phyloP scores from a whole-genome alignment of 192 early-diverging fungal genomes.

The Oehlia diaphana region DNA sequence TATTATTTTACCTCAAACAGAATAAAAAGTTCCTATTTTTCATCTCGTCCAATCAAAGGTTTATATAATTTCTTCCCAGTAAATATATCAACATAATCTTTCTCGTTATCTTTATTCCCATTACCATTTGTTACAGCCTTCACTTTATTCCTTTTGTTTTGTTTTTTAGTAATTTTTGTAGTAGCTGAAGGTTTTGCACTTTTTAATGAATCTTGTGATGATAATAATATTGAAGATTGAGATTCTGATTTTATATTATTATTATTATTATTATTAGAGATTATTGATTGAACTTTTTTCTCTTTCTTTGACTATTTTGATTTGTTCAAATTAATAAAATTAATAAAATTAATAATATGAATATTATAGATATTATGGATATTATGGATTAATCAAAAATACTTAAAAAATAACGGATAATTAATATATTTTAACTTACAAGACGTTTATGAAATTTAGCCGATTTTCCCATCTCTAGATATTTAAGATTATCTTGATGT shows the following conservation, averaged over 20 bases:
- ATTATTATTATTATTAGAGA: background rate
- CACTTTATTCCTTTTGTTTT: background rate
- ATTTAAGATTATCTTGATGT: too few species aligned
- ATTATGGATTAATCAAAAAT: background rate
- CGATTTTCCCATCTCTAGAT: background rate
- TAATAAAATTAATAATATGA: too few species aligned
- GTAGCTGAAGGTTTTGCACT: background rate
- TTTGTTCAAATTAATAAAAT: too few species aligned
- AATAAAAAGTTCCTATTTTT: too few species aligned
- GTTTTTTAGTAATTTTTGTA: background rate
- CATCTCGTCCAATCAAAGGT: background rate
- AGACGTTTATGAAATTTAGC: background rate
- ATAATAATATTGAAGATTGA: too few species aligned
- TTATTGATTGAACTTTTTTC: background rate
- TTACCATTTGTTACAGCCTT: background rate
- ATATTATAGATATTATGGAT: too few species aligned
- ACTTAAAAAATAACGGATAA: too few species aligned
- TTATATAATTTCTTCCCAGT: background rate
- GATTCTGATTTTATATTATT: background rate
- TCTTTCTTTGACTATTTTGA: background rate
- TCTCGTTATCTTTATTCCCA: background rate
- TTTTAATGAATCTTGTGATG: background rate
- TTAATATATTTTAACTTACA: background rate
- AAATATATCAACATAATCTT: constrained; percentile 3
- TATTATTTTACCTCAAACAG: too few species aligned